Base-by-base conservation (phyloP, 805 yeast genomes). In the Teunomyces stri region DNA sequence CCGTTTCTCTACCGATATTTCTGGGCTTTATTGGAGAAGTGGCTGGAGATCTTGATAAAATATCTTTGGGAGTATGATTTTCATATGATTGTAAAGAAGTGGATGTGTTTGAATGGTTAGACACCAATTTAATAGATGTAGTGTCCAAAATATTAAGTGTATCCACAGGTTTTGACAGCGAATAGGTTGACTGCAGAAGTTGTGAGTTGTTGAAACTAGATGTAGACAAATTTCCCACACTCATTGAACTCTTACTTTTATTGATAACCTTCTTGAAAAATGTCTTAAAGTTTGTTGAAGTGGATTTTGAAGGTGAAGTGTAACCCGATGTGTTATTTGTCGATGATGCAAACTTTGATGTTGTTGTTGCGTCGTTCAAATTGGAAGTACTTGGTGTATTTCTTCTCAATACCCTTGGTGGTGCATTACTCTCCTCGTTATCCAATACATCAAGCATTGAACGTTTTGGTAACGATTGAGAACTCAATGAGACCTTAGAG, bases 231-330 rank as follows among this genome's bases (percentile, higher is more conserved):
- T 39, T 39, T n/a, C 33, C n/a, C 15, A 40, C 15, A 30, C 30
- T 27, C 13, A 27, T 12, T 11, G 34, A 15, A 21, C 15, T 28
- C 38, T 27, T 47, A 2, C 42, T 34, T 46, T 42, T 28, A 4
- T 46, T 20, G 22, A 46, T 43, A 33, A 52, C 29, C 43, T 53
- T 55, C 45, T 51, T 56, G 47, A 53, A 52, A 13, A 57, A 48
- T n/a, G 51, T 41, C 40, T 57, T 58, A 27, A 58, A 49, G 30
- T 50, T 48, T 6, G 52, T 22, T 16, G 43, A 40, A 7, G 34
- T n/a, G 10, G 43, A 40, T 16, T 18, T 40, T n/a, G n/a, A 10
- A 22, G 13, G 10, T 22, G 34, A 13, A 3, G 5, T 7, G 34
- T 31, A 6, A 31, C 34, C 11, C 9, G 18, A 31, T 13, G 9